These are phyloP conservation scores for Penicillium fimorum DNA, from an alignment of 495 filamentous ascomycete species.

Conservation along the genomic window DNA sequence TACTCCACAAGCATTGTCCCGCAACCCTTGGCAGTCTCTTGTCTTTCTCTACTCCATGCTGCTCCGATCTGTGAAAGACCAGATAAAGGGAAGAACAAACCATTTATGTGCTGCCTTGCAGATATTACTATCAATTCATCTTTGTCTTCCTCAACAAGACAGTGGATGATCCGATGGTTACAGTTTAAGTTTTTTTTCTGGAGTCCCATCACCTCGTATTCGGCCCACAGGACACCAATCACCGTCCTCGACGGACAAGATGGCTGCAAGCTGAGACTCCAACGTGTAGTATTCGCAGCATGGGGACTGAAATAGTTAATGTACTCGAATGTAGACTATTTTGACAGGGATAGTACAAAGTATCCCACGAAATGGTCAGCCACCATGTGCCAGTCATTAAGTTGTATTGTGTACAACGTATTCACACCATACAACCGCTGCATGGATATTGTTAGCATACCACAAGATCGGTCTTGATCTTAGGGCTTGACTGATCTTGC, in stretches of 20 bases:
- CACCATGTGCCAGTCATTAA: not conserved
- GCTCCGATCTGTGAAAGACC: not conserved
- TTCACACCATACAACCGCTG: not conserved
- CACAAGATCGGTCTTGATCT: not conserved
- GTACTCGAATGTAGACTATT: not conserved
- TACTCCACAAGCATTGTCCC: not conserved
- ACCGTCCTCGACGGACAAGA: not conserved
- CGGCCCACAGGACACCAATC: constrained; percentile 12
- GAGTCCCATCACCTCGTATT: constrained; percentile 9
- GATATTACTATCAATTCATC: not conserved
- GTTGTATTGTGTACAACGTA: not conserved
- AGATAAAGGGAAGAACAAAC: not conserved
- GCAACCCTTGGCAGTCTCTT: not conserved
- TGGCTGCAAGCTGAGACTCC: not conserved
- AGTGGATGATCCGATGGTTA: not conserved
- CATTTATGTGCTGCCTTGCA: not conserved
- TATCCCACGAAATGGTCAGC: not conserved
- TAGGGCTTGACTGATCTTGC: not conserved
- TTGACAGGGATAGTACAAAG: not conserved
- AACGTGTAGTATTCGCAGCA: not conserved
- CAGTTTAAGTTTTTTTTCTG: not conserved
- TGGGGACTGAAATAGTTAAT: not conserved
- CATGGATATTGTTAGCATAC: not conserved
- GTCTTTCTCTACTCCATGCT: not conserved
- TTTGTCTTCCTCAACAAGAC: not conserved